Percentiles rank a stretch among this genome's conserved stretches.
Evolutionary conservation across 2,329 filamentous ascomycete species (phyloP).

Genomic region (Diaporthe humulicola): DNA sequence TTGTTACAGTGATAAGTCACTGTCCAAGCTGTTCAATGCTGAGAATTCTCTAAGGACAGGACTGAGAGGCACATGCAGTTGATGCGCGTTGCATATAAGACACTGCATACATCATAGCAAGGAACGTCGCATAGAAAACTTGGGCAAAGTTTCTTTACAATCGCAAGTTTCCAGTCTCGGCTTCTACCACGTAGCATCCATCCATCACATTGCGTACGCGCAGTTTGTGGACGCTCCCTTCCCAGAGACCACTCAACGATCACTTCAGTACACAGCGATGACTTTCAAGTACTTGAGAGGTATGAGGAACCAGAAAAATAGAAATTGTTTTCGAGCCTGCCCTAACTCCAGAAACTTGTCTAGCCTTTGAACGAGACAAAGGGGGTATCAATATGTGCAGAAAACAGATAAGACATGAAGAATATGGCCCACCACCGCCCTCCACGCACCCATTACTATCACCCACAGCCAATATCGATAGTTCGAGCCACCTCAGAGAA

Average conservation of each 20-base stretch:
- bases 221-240: neutral
- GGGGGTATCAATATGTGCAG: slow-evolving; percentile 10
- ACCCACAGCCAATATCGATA: neutral
- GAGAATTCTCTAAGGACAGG: too few species aligned
- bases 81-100: neutral
- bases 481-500: too few species aligned
- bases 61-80: neutral
- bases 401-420: neutral
- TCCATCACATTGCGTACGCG: too few species aligned
- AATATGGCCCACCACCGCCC: neutral
- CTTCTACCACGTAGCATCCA: too few species aligned
- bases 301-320: neutral
- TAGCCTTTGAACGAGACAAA: neutral
- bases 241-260: neutral
- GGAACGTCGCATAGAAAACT: neutral
- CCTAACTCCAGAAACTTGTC: neutral
- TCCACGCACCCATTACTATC: neutral
- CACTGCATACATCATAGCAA: neutral
- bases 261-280: neutral
- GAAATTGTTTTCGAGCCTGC: neutral
- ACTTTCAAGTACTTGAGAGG: neutral
- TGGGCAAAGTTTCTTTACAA: neutral
- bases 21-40: too few species aligned
- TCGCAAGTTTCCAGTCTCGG: neutral
- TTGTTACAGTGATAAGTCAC: too few species aligned